Conservation (phyloP, 2,329 filamentous ascomycete genomes). For the Alternaria gansuensis region DNA sequence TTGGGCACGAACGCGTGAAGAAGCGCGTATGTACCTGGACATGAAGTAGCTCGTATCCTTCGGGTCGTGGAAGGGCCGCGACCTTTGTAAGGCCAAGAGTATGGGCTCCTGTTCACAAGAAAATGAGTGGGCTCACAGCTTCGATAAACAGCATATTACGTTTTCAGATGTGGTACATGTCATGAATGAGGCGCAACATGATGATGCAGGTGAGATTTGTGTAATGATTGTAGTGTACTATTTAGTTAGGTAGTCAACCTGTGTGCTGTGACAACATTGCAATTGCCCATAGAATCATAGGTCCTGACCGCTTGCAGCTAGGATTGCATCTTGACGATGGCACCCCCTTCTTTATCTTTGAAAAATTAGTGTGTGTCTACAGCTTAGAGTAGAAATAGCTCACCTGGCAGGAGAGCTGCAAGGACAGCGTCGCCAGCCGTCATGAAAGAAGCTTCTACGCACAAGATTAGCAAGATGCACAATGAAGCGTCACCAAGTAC, state of each 20-base stretch:
- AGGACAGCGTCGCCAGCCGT: not conserved
- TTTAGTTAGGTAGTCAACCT: not conserved
- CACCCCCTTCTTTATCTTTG: not conserved
- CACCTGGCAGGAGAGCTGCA: not conserved
- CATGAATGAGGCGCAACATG: not conserved
- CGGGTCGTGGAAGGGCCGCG: no score
- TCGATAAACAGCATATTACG: not conserved
- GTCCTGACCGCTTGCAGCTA: not conserved
- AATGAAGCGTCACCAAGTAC: no score
- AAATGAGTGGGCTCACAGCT: no score
- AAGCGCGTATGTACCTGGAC: no score
- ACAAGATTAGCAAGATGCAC: no score
- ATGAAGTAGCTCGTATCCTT: no score
- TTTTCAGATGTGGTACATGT: not conserved
- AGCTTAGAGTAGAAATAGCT: not conserved
- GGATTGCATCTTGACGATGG: not conserved
- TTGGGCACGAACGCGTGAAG: no score
- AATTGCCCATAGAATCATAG: not conserved
- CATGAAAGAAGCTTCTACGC: not conserved
- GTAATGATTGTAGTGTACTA: not conserved
- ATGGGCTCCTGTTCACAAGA: no score
- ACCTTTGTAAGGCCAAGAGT: no score
- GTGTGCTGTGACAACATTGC: not conserved
- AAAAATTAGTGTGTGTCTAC: not conserved
- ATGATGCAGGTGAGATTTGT: not conserved